Evolutionary conservation across 495 filamentous ascomycete genomes (phyloP).

Genomic region (Copromyces sp.): DNA sequence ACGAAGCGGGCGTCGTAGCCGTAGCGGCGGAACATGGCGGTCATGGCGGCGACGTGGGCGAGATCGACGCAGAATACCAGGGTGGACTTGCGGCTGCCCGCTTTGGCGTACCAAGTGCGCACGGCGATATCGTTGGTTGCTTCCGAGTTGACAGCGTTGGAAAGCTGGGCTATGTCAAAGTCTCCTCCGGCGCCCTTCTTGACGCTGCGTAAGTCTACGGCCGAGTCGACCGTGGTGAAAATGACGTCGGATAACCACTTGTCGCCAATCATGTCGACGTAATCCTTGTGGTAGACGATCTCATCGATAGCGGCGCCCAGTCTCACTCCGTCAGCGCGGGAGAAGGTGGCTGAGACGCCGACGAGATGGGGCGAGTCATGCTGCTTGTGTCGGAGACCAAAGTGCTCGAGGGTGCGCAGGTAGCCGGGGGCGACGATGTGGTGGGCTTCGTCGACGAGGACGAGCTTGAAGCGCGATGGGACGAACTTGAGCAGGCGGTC

Average conservation of each 20-base stretch:
- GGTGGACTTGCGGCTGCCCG: conserved; percentile 63
- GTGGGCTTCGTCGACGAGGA: conserved; percentile 96
- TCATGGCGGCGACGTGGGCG: conserved; percentile 63
- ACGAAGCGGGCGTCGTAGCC: conserved; percentile 79
- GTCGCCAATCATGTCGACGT: conserved; percentile 90
- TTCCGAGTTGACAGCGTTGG: conserved; percentile 66
- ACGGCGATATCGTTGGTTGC: conserved; percentile 73
- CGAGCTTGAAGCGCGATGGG: conserved; percentile 68
- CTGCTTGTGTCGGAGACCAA: conserved; percentile 51
- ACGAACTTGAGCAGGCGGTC: conserved; percentile 75
- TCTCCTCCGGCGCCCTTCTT: conserved; percentile 53
- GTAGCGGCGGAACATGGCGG: conserved; percentile 59
- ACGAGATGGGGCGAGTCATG: conserved; percentile 59
- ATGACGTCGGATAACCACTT: conserved; percentile 74
- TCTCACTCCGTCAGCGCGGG: conserved; percentile 77
- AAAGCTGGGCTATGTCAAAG: conserved; percentile 64
- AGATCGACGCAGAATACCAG: conserved; percentile 90
- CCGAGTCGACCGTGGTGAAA: conserved; percentile 85
- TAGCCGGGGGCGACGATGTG: conserved; percentile 86
- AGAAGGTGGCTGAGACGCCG: conserved; percentile 89
- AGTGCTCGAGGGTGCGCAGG: conserved; percentile 58
- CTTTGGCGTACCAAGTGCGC: conserved; percentile 72
- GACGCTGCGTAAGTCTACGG: conserved; percentile 64
- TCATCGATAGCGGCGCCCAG: conserved; percentile 85
- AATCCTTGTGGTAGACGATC: conserved; percentile 96